A percentile compares a stretch with the other conserved stretches of the same genome.
Conservation (phyloP, 139 green algal species). For the Chlorella sp. region DNA sequence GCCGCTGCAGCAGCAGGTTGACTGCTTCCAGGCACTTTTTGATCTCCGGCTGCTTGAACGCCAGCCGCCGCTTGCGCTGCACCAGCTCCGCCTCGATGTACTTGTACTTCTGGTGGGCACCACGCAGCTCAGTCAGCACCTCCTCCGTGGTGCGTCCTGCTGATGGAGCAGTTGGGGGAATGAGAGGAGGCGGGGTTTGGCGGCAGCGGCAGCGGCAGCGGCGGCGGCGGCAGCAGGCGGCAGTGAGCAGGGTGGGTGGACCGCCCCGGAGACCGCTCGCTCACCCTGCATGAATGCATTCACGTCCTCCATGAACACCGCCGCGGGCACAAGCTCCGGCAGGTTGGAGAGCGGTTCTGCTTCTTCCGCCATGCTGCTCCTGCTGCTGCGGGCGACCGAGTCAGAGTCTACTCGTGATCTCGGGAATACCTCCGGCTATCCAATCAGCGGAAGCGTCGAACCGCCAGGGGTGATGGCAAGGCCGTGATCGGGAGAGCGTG, state of each 20-base stretch:
- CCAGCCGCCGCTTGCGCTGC: constrained; percentile 50
- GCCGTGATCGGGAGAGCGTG: no score
- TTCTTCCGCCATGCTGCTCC: constrained; percentile 15
- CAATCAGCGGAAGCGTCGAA: no score
- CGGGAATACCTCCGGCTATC: no score
- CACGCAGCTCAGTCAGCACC: constrained; percentile 55
- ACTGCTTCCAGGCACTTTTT: constrained; percentile 61
- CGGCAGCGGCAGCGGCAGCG: background rate
- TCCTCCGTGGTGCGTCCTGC: constrained; percentile 49
- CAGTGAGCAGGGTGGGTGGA: background rate
- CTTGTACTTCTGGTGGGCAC: constrained; percentile 56
- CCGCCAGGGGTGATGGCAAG: no score
- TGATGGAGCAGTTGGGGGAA: background rate
- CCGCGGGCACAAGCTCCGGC: constrained; percentile 42
- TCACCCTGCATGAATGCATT: constrained; percentile 50
- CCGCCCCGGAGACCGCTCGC: background rate
- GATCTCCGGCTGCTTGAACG: constrained; percentile 66
- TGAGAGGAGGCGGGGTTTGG: background rate
- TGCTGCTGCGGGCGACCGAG: background rate
- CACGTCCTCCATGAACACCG: constrained; percentile 69
- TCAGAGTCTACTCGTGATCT: background rate
- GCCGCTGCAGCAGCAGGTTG: constrained; percentile 48
- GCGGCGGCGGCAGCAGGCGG: background rate
- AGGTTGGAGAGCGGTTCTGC: constrained; percentile 21
- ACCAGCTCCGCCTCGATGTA: constrained; percentile 58